phyloP scores from a whole-genome alignment of 805 yeast genomes.

The Debaryomyces castellii region DNA sequence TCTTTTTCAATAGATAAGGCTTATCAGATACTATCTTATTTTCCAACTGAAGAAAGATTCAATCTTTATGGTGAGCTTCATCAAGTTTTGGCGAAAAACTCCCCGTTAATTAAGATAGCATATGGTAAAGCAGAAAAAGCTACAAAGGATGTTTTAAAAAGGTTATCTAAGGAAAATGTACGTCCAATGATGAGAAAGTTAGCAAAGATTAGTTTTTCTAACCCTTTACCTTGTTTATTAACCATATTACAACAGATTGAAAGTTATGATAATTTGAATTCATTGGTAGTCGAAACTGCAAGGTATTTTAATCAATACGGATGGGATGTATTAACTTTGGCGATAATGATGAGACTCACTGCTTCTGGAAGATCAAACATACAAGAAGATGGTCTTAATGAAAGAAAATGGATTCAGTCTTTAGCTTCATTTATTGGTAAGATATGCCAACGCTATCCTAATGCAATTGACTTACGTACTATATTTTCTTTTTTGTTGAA shows the following conservation, averaged over 20 bases:
- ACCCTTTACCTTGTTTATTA: slow-evolving; percentile 75
- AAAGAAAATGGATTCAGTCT: slow-evolving; percentile 83
- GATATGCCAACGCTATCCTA: slow-evolving; percentile 53
- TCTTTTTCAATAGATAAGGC: slow-evolving; percentile 62
- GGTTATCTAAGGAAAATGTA: slow-evolving; percentile 79
- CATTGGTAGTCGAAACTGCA: slow-evolving; percentile 76
- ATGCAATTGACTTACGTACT: slow-evolving; percentile 59
- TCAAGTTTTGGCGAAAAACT: slow-evolving; percentile 54
- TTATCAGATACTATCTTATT: slow-evolving; percentile 51
- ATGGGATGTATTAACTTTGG: slow-evolving; percentile 82
- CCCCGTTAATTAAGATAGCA: slow-evolving; percentile 55
- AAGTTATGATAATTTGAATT: slow-evolving; percentile 84
- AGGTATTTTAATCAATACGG: slow-evolving; percentile 71
- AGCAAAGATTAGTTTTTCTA: slow-evolving; percentile 68
- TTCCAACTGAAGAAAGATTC: slow-evolving; percentile 63
- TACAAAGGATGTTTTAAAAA: slow-evolving; percentile 73
- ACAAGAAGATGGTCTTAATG: slow-evolving; percentile 78
- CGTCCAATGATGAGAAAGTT: slow-evolving; percentile 68
- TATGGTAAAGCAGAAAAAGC: slow-evolving; percentile 71
- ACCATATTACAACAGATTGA: slow-evolving; percentile 80
- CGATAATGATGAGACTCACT: slow-evolving; percentile 67
- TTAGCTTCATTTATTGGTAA: slow-evolving; percentile 77
- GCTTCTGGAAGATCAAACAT: slow-evolving; percentile 59
- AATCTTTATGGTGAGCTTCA: slow-evolving; percentile 79
- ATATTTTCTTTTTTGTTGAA: slow-evolving; percentile 60